Conservation (phyloP, 2,329 filamentous ascomycete genomes). For the Colletotrichum liaoningense region DNA sequence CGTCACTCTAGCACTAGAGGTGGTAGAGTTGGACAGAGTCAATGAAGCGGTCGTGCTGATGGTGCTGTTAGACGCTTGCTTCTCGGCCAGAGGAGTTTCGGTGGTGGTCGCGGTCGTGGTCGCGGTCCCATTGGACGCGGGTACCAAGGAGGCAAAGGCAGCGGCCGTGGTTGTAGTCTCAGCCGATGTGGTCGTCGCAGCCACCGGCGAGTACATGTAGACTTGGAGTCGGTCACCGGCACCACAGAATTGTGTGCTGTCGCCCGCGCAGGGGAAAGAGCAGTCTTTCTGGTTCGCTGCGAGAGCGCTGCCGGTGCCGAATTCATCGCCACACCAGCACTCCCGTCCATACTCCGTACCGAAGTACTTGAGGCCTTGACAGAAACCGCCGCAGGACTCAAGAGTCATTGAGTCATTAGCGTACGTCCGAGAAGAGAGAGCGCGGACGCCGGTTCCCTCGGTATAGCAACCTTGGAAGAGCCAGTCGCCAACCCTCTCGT, state of each 20-base stretch:
- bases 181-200: not conserved
- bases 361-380: constrained; percentile 45
- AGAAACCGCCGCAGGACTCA: constrained; percentile 46
- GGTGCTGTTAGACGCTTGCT: not conserved
- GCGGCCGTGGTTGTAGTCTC: not conserved
- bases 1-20: constrained; percentile 2
- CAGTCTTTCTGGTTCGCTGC: constrained; percentile 47
- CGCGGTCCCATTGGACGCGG: not conserved
- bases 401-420: constrained; percentile 50
- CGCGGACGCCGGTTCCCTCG: constrained; percentile 45
- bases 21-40: not conserved
- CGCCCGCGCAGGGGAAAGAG: constrained; percentile 46
- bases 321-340: constrained; percentile 51
- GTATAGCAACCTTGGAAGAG: constrained; percentile 51
- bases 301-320: constrained; percentile 43
- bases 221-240: constrained; percentile 46
- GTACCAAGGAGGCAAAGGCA: not conserved
- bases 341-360: constrained; percentile 50
- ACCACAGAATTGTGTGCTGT: constrained; percentile 49
- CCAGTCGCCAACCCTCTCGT: constrained; percentile 43
- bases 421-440: constrained; percentile 43
- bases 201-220: constrained; percentile 41
- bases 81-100: not conserved
- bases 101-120: not conserved
- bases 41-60: not conserved